These are phyloP conservation scores for Fusarium metavorans DNA, from an alignment of 2,329 filamentous ascomycete genomes.

Conservation along the genomic window DNA sequence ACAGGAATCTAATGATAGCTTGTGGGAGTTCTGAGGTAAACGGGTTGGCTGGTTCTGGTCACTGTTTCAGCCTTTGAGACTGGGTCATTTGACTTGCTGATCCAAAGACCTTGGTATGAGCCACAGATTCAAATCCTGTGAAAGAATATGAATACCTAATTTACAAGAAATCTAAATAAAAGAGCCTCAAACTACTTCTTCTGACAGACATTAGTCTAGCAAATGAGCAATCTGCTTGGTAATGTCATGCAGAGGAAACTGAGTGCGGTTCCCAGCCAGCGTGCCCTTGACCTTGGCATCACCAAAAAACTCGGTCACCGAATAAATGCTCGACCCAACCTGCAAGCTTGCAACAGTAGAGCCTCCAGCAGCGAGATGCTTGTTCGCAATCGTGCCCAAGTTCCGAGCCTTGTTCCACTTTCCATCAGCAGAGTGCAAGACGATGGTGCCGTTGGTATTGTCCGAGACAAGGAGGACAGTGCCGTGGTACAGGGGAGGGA, in stretches of 20 bases:
- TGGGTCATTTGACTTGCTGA: neutral
- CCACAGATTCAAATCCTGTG: neutral
- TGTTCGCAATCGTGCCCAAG: slow-evolving; percentile 48
- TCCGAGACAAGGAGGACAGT: slow-evolving; percentile 51
- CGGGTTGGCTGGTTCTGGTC: neutral
- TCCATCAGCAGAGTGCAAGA: slow-evolving; percentile 51
- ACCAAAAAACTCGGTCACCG: slow-evolving; percentile 11
- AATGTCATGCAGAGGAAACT: slow-evolving; percentile 13
- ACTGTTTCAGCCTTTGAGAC: neutral
- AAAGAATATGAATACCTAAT: neutral
- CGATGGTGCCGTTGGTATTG: slow-evolving; percentile 48
- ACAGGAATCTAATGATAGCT: neutral
- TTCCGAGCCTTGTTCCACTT: slow-evolving; percentile 52
- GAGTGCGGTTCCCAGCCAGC: slow-evolving; percentile 1
- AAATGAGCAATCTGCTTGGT: neutral
- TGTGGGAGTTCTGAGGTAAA: neutral
- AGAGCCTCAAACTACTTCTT: neutral
- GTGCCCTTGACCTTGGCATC: slow-evolving; percentile 11
- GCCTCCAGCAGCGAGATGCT: slow-evolving; percentile 12
- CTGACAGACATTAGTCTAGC: neutral
- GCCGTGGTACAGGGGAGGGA: slow-evolving; percentile 50
- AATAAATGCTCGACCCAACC: slow-evolving; percentile 16
- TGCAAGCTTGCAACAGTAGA: slow-evolving; percentile 28
- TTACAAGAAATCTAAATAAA: neutral
- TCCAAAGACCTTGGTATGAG: neutral